These are phyloP conservation scores for Onygena corvina DNA, from an alignment of 2,329 filamentous ascomycete genomes.

Conservation along the genomic window DNA sequence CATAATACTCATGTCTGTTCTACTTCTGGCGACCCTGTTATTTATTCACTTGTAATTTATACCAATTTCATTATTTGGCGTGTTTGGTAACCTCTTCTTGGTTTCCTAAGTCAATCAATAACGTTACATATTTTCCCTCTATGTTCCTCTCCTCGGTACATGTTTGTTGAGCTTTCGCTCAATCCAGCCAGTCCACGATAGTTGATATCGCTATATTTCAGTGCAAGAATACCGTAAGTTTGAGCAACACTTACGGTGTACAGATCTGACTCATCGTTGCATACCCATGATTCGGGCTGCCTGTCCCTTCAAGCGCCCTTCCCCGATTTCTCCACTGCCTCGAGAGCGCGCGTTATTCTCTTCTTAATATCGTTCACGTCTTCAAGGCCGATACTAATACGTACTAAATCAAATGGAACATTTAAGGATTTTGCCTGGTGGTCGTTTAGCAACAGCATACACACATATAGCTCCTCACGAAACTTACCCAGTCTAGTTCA, in stretches of 20 bases:
- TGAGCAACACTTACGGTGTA: neutral
- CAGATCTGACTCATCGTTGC: neutral
- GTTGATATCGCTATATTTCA: neutral
- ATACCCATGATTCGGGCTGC: neutral
- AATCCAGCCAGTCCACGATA: neutral
- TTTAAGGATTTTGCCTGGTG: slow-evolving; percentile 57
- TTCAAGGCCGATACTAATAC: slow-evolving; percentile 84
- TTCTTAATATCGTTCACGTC: slow-evolving; percentile 53
- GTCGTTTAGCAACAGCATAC: slow-evolving; percentile 13
- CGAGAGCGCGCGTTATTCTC: slow-evolving; percentile 58
- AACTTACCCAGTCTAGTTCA: slow-evolving; percentile 75
- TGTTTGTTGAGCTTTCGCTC: neutral
- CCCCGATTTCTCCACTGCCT: slow-evolving; percentile 31
- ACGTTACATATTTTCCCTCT: neutral
- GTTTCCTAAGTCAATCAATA: neutral
- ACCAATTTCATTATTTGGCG: neutral
- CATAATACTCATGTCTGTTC: neutral
- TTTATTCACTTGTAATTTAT: slow-evolving; percentile 5
- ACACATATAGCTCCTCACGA: neutral
- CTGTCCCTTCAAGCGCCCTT: neutral
- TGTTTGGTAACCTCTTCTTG: neutral
- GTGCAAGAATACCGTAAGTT: neutral
- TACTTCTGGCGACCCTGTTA: neutral
- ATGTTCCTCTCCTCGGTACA: neutral
- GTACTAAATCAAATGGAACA: slow-evolving; percentile 65